phyloP scores from a whole-genome alignment of 768 basidiomycete species.

The Dioszegia aurantiaca region DNA sequence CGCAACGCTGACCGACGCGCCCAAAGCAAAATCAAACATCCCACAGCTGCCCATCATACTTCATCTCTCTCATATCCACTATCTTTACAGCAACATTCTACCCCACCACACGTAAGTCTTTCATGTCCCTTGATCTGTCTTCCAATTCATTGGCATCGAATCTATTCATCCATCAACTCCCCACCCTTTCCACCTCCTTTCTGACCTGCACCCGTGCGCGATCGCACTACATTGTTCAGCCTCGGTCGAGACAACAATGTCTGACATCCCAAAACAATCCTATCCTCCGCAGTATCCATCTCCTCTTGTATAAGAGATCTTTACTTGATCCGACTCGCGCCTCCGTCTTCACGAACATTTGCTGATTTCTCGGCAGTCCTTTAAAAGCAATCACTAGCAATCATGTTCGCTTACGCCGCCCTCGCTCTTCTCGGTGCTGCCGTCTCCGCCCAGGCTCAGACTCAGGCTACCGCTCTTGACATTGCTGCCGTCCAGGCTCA shows the following conservation, averaged over 20 bases:
- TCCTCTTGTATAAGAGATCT: too few relatives aligned
- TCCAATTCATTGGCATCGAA: too few relatives aligned
- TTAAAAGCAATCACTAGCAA: conserved; percentile 9
- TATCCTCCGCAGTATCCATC: background rate
- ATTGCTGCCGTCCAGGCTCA: conserved; percentile 67
- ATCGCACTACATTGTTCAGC: background rate
- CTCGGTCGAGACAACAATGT: background rate
- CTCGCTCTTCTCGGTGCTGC: conserved; percentile 32
- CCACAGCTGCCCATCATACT: too few relatives aligned
- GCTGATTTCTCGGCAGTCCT: background rate
- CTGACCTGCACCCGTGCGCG: background rate
- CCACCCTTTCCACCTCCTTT: background rate
- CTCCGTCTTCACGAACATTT: too few relatives aligned
- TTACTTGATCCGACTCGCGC: too few relatives aligned
- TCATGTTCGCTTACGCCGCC: conserved; percentile 24
- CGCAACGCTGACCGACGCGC: too few relatives aligned
- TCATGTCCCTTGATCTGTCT: too few relatives aligned
- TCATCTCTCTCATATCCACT: too few relatives aligned
- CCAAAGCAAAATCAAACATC: too few relatives aligned
- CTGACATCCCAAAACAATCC: background rate
- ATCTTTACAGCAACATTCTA: too few relatives aligned
- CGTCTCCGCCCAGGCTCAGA: conserved; percentile 56
- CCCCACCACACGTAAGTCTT: background rate
- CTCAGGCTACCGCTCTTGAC: conserved; percentile 53
- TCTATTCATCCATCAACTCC: background rate